Base-by-base conservation (phyloP, 2,329 filamentous ascomycete genomes). In the Fusarium pilosicola region DNA sequence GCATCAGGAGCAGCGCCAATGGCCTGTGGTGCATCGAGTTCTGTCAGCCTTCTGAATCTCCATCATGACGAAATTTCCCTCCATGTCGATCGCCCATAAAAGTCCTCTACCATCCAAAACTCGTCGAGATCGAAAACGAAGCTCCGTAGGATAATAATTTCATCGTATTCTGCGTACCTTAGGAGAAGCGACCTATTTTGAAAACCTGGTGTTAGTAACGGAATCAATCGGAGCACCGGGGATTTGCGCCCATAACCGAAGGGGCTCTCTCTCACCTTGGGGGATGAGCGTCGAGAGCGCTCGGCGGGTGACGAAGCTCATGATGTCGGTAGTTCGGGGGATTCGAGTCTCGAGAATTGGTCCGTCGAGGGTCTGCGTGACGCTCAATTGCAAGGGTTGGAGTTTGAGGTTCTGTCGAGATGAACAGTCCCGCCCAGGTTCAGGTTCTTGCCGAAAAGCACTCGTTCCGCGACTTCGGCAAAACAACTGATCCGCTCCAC, bases 201-300 rank as follows among this genome's bases (percentile, higher is more conserved):
- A 59, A 57, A 49, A 62, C 48, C 63, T 65, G 44, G 60, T 71
- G 78, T 87, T 82, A 88, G 86, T 76, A 81, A 80, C 77, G 77
- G 74, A 74, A 77, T 76, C 76, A 77, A 74, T 75, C 75, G 74
- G 74, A 78, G 74, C 68, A 75, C 69, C 70, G 65, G 71, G 61
- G 55, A 63, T 52, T 59, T 78, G 74, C 75, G 76, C 69, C 65
- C 67, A 73, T 73, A 70, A 74, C 66, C 76, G 70, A 75, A 71
- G 69, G 71, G 79, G 56, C 88, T 63, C 46, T 65, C 34, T 64
- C 67, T 79, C 88, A 97, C 96, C 95, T 99, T 99, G 83, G 97
- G 96, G 97, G 81, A 99, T 98, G 86, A 99, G 93, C 89, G 97
- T 97, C 84, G 96, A 98, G 83, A 98, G 93, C 89, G 91, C 93